These are phyloP conservation scores for Sphagnurus paluster DNA, from an alignment of 1,284 basidiomycete genomes.

Conservation along the genomic window DNA sequence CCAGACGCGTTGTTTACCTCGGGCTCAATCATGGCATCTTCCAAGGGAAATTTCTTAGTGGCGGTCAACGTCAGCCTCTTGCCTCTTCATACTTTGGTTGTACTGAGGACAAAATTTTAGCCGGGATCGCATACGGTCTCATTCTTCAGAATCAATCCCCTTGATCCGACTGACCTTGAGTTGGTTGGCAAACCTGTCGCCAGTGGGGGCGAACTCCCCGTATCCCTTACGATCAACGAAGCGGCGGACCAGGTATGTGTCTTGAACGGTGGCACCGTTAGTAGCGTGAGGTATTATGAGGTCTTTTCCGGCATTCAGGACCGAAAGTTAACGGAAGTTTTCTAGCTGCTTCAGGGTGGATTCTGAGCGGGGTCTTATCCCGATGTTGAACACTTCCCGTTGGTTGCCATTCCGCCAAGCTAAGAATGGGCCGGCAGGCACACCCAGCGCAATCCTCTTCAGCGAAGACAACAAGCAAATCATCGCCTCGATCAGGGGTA, in stretches of 20 bases:
- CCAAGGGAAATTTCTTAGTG: slow-evolving; percentile 39
- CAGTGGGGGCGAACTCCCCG: slow-evolving; percentile 48
- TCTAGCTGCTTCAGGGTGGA: slow-evolving; percentile 45
- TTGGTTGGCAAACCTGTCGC: slow-evolving; percentile 40
- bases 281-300: slow-evolving; percentile 49
- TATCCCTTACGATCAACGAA: slow-evolving; percentile 36
- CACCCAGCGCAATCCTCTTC: slow-evolving; percentile 36
- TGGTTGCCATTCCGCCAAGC: slow-evolving; percentile 39
- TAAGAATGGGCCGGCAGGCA: slow-evolving; percentile 39
- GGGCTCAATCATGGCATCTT: slow-evolving; percentile 33
- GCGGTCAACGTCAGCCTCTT: slow-evolving; percentile 38
- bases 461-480: slow-evolving; percentile 39
- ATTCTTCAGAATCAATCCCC: slow-evolving; percentile 44
- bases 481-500: slow-evolving; percentile 48
- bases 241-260: slow-evolving; percentile 40
- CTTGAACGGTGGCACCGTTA: slow-evolving; percentile 47
- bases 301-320: slow-evolving; percentile 24
- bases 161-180: slow-evolving; percentile 32
- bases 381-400: neutral
- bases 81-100: neutral
- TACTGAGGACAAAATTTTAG: slow-evolving; percentile 28
- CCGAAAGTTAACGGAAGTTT: neutral
- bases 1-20: slow-evolving; percentile 50
- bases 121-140: slow-evolving; percentile 49
- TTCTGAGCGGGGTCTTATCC: slow-evolving; percentile 23